Evolutionary conservation across 768 basidiomycete genomes (phyloP), one percentile per base, ranked within the genome.

Genomic region (Boletus vinaceobasis): DNA sequence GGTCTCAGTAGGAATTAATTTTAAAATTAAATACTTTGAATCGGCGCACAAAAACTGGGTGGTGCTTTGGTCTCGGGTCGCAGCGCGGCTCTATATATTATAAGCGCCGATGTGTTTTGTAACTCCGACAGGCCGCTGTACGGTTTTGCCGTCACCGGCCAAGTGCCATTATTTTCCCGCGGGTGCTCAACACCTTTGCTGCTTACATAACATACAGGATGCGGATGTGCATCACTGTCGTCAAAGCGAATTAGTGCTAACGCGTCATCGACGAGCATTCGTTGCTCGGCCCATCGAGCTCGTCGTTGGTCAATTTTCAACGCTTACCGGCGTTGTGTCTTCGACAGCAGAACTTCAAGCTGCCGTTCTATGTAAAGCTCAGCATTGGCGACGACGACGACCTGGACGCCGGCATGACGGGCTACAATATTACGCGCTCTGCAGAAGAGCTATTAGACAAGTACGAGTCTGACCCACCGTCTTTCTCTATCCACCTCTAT

Each of bases 401-500:
- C 63, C 48, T 57, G 55, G 54, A 32, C 53, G 54, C 56, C 46
- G 36, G 58, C 59, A 91, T 91, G 83, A 79, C 84, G 43, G 77
- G 79, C 56, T 91, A 90, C 75, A 91, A 91, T 66, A 74, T 82
- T 63, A 85, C 86, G 50, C 83, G 90, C 58, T 80, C 79, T 53
- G 78, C 75, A 11, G 75, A 76, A 65, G 80, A 82, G 31, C 74
- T 92, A 3, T 74, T 90, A 46, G 79, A 81, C 55, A 77, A 75
- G 57, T 79, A 83, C 32, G 77, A 81, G 61, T 65, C 66, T 4
- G 75, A 77, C 14, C 80, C 83, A 2, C 84, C 90, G 1, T 93
- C 91, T 15, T 89, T 93, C 68, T 81, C 85, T 10, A 81, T 93
- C 5, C 85, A 90, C 61, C 77, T 93, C 40, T 79, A 90, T 70